These are phyloP conservation scores for Globisporangium alternatum DNA, from an alignment of 352 stramenopile genomes.

Conservation along the genomic window DNA sequence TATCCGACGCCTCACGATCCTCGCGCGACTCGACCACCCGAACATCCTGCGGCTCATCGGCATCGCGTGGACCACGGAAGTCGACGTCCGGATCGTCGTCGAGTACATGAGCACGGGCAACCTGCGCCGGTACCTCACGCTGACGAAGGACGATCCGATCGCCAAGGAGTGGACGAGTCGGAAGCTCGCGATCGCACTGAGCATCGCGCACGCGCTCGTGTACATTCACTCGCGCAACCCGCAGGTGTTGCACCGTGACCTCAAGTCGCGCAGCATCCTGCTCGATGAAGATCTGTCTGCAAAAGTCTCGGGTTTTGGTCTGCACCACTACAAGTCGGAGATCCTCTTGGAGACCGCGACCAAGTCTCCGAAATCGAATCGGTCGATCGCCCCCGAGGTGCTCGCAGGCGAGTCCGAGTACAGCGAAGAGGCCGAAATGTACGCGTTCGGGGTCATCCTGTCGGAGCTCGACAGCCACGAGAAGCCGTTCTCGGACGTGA, in stretches of 20 bases:
- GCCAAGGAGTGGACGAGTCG: conserved; percentile 37
- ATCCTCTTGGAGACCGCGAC: conserved; percentile 18
- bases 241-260: conserved; percentile 62
- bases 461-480: conserved; percentile 71
- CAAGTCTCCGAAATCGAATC: conserved; percentile 32
- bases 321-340: conserved; percentile 34
- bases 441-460: conserved; percentile 71
- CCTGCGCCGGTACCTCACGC: conserved; percentile 43
- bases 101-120: conserved; percentile 77
- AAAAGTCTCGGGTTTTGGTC: conserved; percentile 72
- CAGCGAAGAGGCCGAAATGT: conserved; percentile 56
- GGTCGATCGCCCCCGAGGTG: conserved; percentile 67
- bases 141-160: conserved; percentile 26
- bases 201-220: conserved; percentile 57
- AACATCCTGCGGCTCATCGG: conserved; percentile 84
- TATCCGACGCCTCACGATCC: conserved; percentile 64
- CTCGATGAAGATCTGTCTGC: conserved; percentile 50
- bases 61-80: conserved; percentile 54
- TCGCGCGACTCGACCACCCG: conserved; percentile 57
- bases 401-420: conserved; percentile 42
- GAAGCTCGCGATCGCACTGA: conserved; percentile 61
- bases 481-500: conserved; percentile 61
- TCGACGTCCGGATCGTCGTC: conserved; percentile 61
- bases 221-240: conserved; percentile 61
- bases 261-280: conserved; percentile 71